phyloP scores from a whole-genome alignment of 2,329 filamentous ascomycete genomes.

The Microsporum ferrugineum region DNA sequence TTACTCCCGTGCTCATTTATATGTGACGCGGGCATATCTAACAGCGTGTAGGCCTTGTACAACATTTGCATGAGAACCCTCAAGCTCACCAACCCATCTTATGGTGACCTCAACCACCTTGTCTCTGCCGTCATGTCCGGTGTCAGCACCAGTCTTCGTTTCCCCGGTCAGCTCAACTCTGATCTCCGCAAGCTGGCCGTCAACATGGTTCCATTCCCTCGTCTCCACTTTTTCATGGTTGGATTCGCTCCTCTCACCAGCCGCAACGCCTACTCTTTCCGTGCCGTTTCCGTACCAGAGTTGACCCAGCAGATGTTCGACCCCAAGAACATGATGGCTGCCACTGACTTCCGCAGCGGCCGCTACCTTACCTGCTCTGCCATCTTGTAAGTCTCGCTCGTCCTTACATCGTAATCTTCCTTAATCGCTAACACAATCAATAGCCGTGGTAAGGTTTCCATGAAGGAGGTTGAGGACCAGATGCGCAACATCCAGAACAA shows the following conservation, averaged over 20 bases:
- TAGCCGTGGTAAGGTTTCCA: slow-evolving; percentile 95
- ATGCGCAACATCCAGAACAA: slow-evolving; percentile 99
- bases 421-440: slow-evolving; percentile 22
- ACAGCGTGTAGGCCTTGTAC: slow-evolving; percentile 61
- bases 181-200: slow-evolving; percentile 98
- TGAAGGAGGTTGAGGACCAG: slow-evolving; percentile 99
- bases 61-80: slow-evolving; percentile 99
- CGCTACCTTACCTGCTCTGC: slow-evolving; percentile 99
- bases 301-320: slow-evolving; percentile 99
- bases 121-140: slow-evolving; percentile 99
- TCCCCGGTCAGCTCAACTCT: slow-evolving; percentile 99
- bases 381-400: slow-evolving; percentile 58
- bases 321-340: slow-evolving; percentile 99
- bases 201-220: slow-evolving; percentile 99
- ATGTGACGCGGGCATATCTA: not conserved
- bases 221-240: slow-evolving; percentile 99
- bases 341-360: slow-evolving; percentile 98
- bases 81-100: slow-evolving; percentile 96
- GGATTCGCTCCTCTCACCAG: slow-evolving; percentile 97
- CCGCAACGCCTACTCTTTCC: slow-evolving; percentile 85
- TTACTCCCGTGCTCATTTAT: not conserved
- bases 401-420: not conserved
- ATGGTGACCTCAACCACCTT: slow-evolving; percentile 98
- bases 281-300: slow-evolving; percentile 92
- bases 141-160: slow-evolving; percentile 95